Evolutionary conservation across 1,139 yeast species (phyloP), one percentile per base, ranked within the genome.

Genomic region (Candida glucosophila): DNA sequence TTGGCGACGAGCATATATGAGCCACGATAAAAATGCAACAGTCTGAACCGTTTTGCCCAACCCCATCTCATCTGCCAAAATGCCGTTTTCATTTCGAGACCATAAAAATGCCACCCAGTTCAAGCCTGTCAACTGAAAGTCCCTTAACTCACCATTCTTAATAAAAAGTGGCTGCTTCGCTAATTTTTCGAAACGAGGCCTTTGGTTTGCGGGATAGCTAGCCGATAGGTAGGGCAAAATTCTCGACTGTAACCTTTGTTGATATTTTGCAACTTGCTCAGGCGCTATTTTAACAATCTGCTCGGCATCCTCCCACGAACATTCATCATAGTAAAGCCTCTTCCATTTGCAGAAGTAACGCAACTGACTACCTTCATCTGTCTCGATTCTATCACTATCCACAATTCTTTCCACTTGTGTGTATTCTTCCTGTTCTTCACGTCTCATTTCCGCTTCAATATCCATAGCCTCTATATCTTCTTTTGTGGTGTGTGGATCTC

Each of bases 61-160:
- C 30, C 99, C 99, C 99, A 92, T 92, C 52, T 92, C 99, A 60
- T 92, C 99, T 5, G 99, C 98, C 24, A 92, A 61, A 29, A 92
- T 92, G 29, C 99, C 99, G 52, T 90, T 92, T 55, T 90, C 96
- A 52, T 90, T 85, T 47, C 96, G 72, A 3, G 95, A 83, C 98
- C 98, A 92, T 36, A 92, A 63, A 49, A 86, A 92, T 0, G 98
- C 98, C 98, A 92, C 92, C 99, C 98, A 92, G 54, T 92, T 92
- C 36, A 92, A 68, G 34, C 99, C 99, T 0, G 98, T 90, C 47
- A 92, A 67, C 58, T 92, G 99, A 69, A 92, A 90, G 58, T 92
- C 98, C 49, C 98, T 73, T 37, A 90, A 66, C 51, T 81, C 94
- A 24, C 97, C 96, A 44, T 81, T 80, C 47, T 86, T 86, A 39